Conservation (phyloP, 1,284 basidiomycete genomes). For the Ceratobasidium sp. region DNA sequence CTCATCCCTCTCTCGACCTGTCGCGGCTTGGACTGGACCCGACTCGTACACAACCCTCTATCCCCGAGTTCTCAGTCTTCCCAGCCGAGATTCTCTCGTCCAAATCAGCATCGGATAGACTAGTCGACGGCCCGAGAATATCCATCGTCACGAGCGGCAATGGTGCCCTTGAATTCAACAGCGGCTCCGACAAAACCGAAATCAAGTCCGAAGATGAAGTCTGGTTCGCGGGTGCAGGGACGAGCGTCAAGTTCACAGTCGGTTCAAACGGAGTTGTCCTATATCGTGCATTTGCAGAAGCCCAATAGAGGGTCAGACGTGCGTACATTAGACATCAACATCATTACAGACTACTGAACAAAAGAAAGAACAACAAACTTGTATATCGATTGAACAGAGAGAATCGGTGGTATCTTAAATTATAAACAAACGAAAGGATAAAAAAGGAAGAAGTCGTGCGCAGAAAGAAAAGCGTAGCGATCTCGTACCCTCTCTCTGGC, state of each 20-base stretch:
- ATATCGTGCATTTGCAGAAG: conserved; percentile 79
- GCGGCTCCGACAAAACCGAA: conserved; percentile 52
- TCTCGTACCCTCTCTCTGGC: background rate
- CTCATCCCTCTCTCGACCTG: background rate
- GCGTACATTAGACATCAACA: conserved; percentile 3
- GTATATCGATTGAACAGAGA: conserved; percentile 12
- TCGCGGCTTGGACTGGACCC: background rate
- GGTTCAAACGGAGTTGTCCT: conserved; percentile 58
- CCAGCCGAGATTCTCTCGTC: conserved; percentile 61
- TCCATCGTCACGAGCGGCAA: conserved; percentile 76
- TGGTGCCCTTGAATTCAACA: conserved; percentile 54
- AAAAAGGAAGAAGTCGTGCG: no score
- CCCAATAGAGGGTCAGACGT: background rate
- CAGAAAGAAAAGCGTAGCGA: background rate
- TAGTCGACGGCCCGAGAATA: conserved; percentile 85
- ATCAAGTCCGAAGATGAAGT: conserved; percentile 77
- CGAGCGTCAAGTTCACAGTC: conserved; percentile 59
- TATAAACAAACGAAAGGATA: conserved; percentile 2
- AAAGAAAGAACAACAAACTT: conserved; percentile 2
- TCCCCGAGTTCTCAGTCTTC: conserved; percentile 92
- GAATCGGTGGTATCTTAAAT: conserved; percentile 11
- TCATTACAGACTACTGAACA: conserved; percentile 6
- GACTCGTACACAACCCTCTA: conserved; percentile 63
- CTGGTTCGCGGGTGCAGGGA: conserved; percentile 82
- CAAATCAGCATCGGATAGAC: conserved; percentile 60